These are phyloP conservation scores for Sporisorium exsertum DNA, from an alignment of 1,284 basidiomycete genomes.

Conservation along the genomic window DNA sequence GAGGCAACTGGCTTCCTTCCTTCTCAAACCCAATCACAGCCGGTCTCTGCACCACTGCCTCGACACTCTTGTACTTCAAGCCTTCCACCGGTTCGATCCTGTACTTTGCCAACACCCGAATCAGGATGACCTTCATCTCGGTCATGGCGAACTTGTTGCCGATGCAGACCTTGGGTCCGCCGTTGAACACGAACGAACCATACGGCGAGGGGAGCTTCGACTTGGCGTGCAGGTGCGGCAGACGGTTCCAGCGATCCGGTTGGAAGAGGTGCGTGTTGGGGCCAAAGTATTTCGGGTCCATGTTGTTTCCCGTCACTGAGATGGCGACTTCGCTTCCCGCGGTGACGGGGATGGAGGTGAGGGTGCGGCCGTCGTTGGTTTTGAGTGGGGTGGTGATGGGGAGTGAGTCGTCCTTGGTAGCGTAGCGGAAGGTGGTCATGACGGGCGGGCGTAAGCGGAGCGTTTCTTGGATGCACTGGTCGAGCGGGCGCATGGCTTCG, in stretches of 20 bases:
- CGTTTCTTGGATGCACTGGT: constrained; percentile 58
- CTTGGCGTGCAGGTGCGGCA: constrained; percentile 33
- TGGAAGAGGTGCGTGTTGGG: constrained; percentile 55
- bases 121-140: constrained; percentile 53
- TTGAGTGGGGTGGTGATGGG: constrained; percentile 55
- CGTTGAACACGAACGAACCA: constrained; percentile 54
- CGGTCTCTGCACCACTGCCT: constrained; percentile 51
- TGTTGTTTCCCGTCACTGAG: constrained; percentile 51
- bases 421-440: constrained; percentile 55
- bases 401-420: constrained; percentile 57
- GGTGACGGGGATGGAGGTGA: constrained; percentile 52
- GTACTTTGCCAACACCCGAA: constrained; percentile 38
- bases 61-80: constrained; percentile 48
- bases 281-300: constrained; percentile 54
- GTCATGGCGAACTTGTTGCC: constrained; percentile 60
- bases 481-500: constrained; percentile 57
- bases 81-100: constrained; percentile 42
- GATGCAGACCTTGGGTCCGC: constrained; percentile 62
- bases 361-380: constrained; percentile 56
- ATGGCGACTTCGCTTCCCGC: constrained; percentile 40
- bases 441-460: constrained; percentile 58
- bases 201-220: constrained; percentile 52
- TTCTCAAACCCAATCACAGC: constrained; percentile 46
- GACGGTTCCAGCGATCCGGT: constrained; percentile 61
- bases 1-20: constrained; percentile 47